Base-by-base conservation (phyloP, 306 rosid genomes). In the Cicer bijugum region DNA sequence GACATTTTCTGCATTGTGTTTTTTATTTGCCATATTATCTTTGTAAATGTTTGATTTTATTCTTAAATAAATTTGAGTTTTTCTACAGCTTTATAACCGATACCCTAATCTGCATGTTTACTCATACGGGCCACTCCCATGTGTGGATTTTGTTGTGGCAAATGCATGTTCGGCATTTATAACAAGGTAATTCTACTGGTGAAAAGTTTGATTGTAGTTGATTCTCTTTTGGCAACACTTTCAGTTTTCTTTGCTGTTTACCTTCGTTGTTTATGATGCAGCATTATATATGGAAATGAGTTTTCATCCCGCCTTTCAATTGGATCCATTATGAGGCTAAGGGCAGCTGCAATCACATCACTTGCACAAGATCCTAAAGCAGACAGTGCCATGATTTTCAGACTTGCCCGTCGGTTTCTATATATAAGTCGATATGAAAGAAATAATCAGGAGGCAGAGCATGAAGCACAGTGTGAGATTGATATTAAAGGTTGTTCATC, bases 41-140 rank as follows among this genome's bases (percentile, higher is more conserved):
- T 39, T 52, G 35, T 40, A 47, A 71, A 17, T 43, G 37, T 76
- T 76, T 67, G 46, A 15, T 65, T 67, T 47, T 50, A 6, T 48
- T 14, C 65, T 55, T 69, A 57, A 67, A 70, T 55, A 19, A 63
- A 67, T 71, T 69, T 60, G 75, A 71, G 43, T 60, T 83, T 76
- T 61, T 83, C 59, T 74, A 61, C 86, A 93, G 97, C 87, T 93
- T 51, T 84, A 86, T 79, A 48, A 72, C 23, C 92, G 82, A 48
- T 93, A 80, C 83, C 87, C 89, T 23, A 89, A 88, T 80, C 82
- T 93, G 71, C 98, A 82, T 69, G 98, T 93, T 79, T 93, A 90
- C 72, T 82, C 97, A 64, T 93, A 85, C 72, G 98, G 98, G 68
- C 86, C 97, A 44, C 98, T 93, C 81, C 98, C 98, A 38, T 93